Evolutionary conservation across 805 yeast species (phyloP).

Genomic region (Sporopachydermia lactativora): DNA sequence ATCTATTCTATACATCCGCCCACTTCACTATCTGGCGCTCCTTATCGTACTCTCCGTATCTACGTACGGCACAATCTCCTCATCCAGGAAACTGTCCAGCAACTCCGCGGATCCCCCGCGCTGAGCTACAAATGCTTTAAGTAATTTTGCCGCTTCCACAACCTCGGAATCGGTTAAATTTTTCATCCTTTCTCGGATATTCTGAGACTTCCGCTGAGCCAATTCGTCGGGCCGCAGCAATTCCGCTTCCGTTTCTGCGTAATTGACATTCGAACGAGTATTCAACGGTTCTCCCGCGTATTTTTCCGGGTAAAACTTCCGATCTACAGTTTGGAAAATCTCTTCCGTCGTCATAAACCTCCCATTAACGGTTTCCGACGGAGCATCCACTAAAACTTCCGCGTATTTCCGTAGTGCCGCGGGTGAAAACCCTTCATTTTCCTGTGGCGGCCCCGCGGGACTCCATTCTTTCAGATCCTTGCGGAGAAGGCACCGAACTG

Average conservation of each 20-base stretch:
- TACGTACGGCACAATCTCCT: neutral
- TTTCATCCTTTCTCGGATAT: neutral
- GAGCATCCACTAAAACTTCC: neutral
- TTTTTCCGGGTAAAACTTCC: neutral
- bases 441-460: neutral
- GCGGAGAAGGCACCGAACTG: neutral
- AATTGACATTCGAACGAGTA: neutral
- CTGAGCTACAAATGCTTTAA: neutral
- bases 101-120: neutral
- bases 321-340: neutral
- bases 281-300: neutral
- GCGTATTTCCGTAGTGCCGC: neutral
- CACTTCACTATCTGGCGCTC: too few species aligned
- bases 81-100: neutral
- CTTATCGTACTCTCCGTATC: neutral
- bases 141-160: neutral
- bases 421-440: neutral
- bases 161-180: neutral
- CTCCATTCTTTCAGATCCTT: slow-evolving; percentile 1
- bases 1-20: too few species aligned
- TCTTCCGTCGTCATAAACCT: slow-evolving; percentile 1
- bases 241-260: neutral
- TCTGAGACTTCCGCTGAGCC: neutral
- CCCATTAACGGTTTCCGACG: neutral
- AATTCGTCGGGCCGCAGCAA: neutral